These are phyloP conservation scores for Capsella bursapastoris DNA, from an alignment of 345 rosid genomes.

Conservation along the genomic window DNA sequence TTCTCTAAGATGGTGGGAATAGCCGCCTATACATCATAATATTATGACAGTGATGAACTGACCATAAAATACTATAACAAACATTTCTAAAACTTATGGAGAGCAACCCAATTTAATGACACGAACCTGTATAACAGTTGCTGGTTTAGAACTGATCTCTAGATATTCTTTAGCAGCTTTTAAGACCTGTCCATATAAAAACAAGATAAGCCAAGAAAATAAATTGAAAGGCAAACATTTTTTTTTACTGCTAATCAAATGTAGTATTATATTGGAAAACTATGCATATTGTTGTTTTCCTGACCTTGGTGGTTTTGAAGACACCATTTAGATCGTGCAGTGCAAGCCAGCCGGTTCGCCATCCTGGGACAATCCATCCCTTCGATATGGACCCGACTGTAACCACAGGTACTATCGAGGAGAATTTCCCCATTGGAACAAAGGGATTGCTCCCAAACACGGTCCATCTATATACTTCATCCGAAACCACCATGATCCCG, in stretches of 20 bases:
- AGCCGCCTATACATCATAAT: slow-evolving; percentile 58
- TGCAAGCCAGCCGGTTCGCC: slow-evolving; percentile 64
- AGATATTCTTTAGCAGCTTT: slow-evolving; percentile 45
- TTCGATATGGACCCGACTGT: slow-evolving; percentile 66
- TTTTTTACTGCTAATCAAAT: neutral
- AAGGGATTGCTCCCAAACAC: slow-evolving; percentile 52
- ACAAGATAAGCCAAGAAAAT: neutral
- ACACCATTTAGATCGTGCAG: slow-evolving; percentile 49
- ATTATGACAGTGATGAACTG: neutral
- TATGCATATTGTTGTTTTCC: neutral
- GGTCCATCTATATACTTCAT: slow-evolving; percentile 57
- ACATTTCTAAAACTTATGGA: too few relatives aligned
- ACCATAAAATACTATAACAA: neutral
- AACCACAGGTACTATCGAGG: slow-evolving; percentile 54
- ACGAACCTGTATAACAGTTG: slow-evolving; percentile 61
- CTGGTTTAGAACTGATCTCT: slow-evolving; percentile 44
- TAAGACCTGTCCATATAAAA: slow-evolving; percentile 44
- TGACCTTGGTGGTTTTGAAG: slow-evolving; percentile 43
- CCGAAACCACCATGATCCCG: slow-evolving; percentile 55
- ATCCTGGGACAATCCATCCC: slow-evolving; percentile 65
- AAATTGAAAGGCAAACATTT: neutral
- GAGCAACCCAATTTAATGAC: neutral
- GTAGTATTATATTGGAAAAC: neutral
- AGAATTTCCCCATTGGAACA: slow-evolving; percentile 56
- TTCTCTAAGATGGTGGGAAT: slow-evolving; percentile 62